phyloP scores from a whole-genome alignment of 2,329 filamentous ascomycete genomes.

The Penicillium concentricum region DNA sequence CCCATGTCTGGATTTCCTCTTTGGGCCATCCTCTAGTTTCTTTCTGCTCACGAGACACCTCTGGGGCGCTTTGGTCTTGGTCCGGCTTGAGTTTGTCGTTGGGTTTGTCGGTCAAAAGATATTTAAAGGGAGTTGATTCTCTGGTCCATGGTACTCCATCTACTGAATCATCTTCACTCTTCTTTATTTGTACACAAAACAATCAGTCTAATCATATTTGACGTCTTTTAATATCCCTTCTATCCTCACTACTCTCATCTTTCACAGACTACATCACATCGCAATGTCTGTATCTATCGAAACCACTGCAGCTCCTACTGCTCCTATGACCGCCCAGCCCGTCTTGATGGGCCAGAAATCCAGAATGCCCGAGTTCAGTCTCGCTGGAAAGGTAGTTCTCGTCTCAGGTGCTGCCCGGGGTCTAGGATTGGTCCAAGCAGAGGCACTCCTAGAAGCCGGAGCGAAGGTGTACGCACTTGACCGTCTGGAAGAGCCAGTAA shows the following conservation, averaged over 20 bases:
- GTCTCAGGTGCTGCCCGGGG: constrained; percentile 72
- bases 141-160: neutral
- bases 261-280: neutral
- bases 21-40: neutral
- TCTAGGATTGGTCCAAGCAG: constrained; percentile 70
- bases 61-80: neutral
- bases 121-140: constrained; percentile 3
- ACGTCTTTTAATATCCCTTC: neutral
- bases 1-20: constrained; percentile 7
- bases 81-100: neutral
- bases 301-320: constrained; percentile 26
- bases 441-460: constrained; percentile 72
- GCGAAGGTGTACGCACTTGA: constrained; percentile 56
- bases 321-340: constrained; percentile 29
- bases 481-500: constrained; percentile 41
- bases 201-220: neutral
- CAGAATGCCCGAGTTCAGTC: constrained; percentile 69
- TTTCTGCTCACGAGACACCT: constrained; percentile 9
- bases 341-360: constrained; percentile 34
- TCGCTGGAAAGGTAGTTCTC: constrained; percentile 67
- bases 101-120: neutral
- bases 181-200: neutral
- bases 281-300: constrained; percentile 38
- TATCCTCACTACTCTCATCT: constrained; percentile 11
- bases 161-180: neutral